A percentile compares a stretch with the other conserved stretches of the same genome.
Evolutionary conservation across 2,329 filamentous ascomycete species (phyloP).

Genomic region (Aaosphaeria arxii): DNA sequence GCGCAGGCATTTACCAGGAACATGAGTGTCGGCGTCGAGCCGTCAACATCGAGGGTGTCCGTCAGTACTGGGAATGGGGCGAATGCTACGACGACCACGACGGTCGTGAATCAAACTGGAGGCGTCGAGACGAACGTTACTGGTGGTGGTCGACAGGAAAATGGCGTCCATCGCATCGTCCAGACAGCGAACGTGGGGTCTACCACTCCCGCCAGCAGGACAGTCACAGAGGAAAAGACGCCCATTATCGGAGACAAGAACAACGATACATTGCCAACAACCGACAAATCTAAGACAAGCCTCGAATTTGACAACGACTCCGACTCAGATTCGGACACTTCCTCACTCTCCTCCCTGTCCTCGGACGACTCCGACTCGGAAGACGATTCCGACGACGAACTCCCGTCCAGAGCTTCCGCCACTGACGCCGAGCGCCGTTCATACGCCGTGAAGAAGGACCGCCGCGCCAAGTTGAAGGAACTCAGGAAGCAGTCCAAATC

Average conservation of each 20-base stretch:
- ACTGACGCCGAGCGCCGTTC: slow-evolving; percentile 18
- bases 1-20: slow-evolving; percentile 6
- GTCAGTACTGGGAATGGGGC: neutral
- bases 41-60: slow-evolving; percentile 4
- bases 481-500: slow-evolving; percentile 11
- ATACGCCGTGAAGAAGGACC: slow-evolving; percentile 12
- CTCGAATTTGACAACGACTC: slow-evolving; percentile 7
- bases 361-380: slow-evolving; percentile 15
- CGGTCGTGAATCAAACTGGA: slow-evolving; percentile 9
- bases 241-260: neutral
- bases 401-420: slow-evolving; percentile 12
- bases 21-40: neutral
- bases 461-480: slow-evolving; percentile 15
- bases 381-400: slow-evolving; percentile 10
- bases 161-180: slow-evolving; percentile 8
- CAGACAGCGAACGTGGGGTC: slow-evolving; percentile 1
- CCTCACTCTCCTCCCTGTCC: slow-evolving; percentile 20
- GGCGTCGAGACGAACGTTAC: slow-evolving; percentile 5
- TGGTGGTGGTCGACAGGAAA: slow-evolving; percentile 11
- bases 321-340: slow-evolving; percentile 12
- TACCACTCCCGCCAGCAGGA: neutral
- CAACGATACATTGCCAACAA: neutral
- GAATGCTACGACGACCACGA: slow-evolving; percentile 2
- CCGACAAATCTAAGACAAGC: neutral
- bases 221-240: neutral